Evolutionary conservation across 805 yeast species (phyloP).

Genomic region (Yarrowia yakushimensis): DNA sequence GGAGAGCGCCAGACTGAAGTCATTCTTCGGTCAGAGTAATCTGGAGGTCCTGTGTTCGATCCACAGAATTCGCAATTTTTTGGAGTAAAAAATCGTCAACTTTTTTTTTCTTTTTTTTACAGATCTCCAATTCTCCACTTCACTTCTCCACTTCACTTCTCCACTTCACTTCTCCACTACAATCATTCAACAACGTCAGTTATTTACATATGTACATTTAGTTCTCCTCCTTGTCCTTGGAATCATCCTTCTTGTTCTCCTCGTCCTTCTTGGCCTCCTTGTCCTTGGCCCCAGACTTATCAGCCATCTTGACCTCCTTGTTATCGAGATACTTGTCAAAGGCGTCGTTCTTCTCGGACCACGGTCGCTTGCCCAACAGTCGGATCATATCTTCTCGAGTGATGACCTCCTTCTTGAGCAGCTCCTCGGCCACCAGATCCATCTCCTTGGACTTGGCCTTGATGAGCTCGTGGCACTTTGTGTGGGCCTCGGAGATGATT

Average conservation of each 20-base stretch:
- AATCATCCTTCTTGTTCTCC: constrained; percentile 27
- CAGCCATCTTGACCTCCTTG: constrained; percentile 29
- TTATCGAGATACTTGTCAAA: constrained; percentile 22
- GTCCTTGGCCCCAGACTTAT: background rate
- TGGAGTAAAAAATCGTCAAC: background rate
- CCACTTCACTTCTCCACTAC: background rate
- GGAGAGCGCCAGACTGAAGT: constrained; percentile 43
- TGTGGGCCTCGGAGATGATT: constrained; percentile 72
- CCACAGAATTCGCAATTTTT: constrained; percentile 48
- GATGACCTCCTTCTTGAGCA: constrained; percentile 80
- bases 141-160: background rate
- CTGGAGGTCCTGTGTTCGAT: constrained; percentile 83
- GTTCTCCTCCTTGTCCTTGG: constrained; percentile 6
- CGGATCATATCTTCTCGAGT: constrained; percentile 93
- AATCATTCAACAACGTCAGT: constrained; percentile 9
- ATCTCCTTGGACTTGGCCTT: constrained; percentile 70
- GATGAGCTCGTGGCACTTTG: constrained; percentile 64
- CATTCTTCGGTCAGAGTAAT: constrained; percentile 34
- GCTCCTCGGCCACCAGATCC: constrained; percentile 80
- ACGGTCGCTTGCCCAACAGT: constrained; percentile 86
- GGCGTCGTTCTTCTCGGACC: constrained; percentile 80
- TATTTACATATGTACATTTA: constrained; percentile 22
- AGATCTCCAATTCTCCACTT: background rate
- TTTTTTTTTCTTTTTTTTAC: background rate
- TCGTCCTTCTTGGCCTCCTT: background rate